Base-by-base conservation (phyloP, 2,329 filamentous ascomycete species). In the Trichoderma citrinoviride region DNA sequence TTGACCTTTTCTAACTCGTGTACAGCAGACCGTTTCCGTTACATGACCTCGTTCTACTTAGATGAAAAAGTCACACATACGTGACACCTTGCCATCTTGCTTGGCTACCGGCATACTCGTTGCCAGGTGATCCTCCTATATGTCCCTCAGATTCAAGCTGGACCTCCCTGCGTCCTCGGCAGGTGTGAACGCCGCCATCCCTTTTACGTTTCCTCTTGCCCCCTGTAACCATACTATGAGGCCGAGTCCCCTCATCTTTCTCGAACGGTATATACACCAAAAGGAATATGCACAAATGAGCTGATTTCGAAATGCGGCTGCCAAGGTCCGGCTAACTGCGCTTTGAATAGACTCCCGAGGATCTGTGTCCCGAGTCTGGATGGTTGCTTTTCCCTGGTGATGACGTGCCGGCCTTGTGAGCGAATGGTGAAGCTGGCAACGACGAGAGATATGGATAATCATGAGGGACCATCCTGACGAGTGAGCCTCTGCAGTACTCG, bases 401-500 rank as follows among this genome's bases (percentile, higher is more conserved):
- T 55, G 54, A 41, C 7, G 29, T 29, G 41, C 43, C 40, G 21
- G 23, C 14, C 37, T 64, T 49, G 21, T 43, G 47, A 8, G 40
- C 23, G 40, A 65, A 49, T 5, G 47, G 40, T 17, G 62, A 63
- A 19, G 27, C 49, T n/a, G 61, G 19, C 10, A 56, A 6, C 21
- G 65, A 52, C 17, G 54, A 47, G 2, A 58, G 40, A 33, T 55
- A 47, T 23, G 55, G 50, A 52, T 68, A 66, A 8, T 41, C 57
- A 7, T 52, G 62, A 7, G 65, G 65, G 19, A 68, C 67, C 61
- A 68, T 67, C 41, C 67, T 62, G 23, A 68, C 65, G 19, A 68
- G 61, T 4, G 67, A 67, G 17, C 65, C 65, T 14, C 58, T 57
- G 56, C 67, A 68, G 33, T 68, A 68, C 41, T 67, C 37, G 53